These are phyloP conservation scores for Exophiala calicioides DNA, from an alignment of 2,329 filamentous ascomycete genomes.

Conservation along the genomic window DNA sequence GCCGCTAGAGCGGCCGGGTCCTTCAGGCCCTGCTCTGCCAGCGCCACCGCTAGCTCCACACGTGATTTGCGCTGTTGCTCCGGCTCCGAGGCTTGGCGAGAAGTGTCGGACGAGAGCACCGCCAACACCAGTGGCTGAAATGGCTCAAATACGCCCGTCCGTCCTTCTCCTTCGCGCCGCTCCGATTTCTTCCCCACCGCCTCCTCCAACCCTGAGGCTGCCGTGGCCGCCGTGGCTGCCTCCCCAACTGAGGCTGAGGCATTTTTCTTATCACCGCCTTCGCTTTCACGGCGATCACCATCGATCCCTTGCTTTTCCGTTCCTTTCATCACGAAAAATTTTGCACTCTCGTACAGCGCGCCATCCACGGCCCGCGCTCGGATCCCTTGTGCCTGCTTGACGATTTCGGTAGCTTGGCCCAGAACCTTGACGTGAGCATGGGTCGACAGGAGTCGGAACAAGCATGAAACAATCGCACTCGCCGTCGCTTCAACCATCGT, in stretches of 20 bases:
- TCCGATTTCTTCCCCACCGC: conserved; percentile 10
- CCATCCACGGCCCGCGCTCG: conserved; percentile 16
- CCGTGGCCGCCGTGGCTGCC: conserved; percentile 11
- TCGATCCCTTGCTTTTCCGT: conserved; percentile 1
- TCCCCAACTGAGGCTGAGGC: conserved; percentile 17
- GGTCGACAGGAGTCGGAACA: conserved; percentile 26
- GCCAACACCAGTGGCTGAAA: conserved; percentile 26
- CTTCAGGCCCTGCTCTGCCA: conserved; percentile 17
- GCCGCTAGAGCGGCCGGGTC: conserved; percentile 18
- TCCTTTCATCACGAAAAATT: conserved; percentile 21
- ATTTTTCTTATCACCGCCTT: conserved; percentile 18
- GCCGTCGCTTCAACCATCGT: conserved; percentile 17
- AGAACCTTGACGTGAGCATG: conserved; percentile 20
- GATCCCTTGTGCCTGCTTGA: conserved; percentile 19
- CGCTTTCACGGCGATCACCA: conserved; percentile 7
- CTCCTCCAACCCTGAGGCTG: neutral
- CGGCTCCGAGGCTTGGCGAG: conserved; percentile 22
- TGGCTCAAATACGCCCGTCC: conserved; percentile 13
- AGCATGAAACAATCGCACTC: conserved; percentile 26
- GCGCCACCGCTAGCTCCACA: conserved; percentile 21
- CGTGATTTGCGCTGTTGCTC: conserved; percentile 27
- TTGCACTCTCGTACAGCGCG: conserved; percentile 25
- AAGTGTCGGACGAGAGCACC: conserved; percentile 16
- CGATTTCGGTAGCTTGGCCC: conserved; percentile 19
- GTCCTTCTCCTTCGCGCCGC: conserved; percentile 3